Evolutionary conservation across 1,284 basidiomycete genomes (phyloP), one percentile per base, ranked within the genome.

Genomic region (Leccinum laetum): DNA sequence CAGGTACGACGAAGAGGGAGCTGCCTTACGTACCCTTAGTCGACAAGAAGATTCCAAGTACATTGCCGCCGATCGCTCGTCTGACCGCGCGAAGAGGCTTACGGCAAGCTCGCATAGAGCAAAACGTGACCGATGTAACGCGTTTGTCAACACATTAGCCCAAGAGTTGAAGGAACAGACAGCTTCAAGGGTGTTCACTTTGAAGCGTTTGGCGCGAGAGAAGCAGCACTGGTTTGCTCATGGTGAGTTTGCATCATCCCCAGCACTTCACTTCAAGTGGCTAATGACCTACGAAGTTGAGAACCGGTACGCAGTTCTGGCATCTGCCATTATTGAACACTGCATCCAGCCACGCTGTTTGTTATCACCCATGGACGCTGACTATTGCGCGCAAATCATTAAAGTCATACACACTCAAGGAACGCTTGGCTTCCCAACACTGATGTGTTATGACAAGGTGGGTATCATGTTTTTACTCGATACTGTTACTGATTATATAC

Each of bases 361-460:
- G 46, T 81, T 99, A 14, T 97, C 96, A 0, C 95, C 96, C 0
- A 94, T 96, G 85, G 98, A 99, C 77, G 98, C 98, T 10, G 91
- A 97, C 63, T 99, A 92, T 70, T 95, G 96, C 65, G 92, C 94
- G 8, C 92, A 94, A 70, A 93, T 99, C 73, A 91, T 99, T 74
- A 92, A 93, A 71, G 83, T 91, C 7, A 82, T 98, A 61, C 97
- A 99, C 72, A 84, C 86, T 21, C 87, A 93, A 71, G 95, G 94
- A 13, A 95, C 96, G 0, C 87, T 89, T 11, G 91, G 92, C 5
- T 99, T 99, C 76, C 89, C 92, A 37, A 96, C 95, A 0, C 78
- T 98, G 10, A 86, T 88, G 72, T 89, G 91, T 60, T 98, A 97
- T 75, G 91, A 98, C 78, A 92, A 88, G 80, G 93, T 95, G 67